A percentile compares a stretch with the other conserved stretches of the same genome.
Conservation (phyloP, 345 rosid species). For the Arabidopsis arenosa region DNA sequence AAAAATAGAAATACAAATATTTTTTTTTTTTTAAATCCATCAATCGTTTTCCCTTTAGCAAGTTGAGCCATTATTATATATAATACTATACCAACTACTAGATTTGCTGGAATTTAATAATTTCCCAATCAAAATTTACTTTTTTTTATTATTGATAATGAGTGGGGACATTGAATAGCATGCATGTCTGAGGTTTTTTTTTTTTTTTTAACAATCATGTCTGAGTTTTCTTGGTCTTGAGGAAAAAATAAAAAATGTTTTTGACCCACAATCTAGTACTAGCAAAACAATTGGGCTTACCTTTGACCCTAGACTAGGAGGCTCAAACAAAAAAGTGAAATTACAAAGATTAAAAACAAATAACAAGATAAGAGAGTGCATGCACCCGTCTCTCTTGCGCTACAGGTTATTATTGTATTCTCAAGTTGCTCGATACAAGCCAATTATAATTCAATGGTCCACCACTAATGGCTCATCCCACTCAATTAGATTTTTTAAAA, state of each 20-base stretch:
- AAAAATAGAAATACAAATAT: neutral
- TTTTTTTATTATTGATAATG: neutral
- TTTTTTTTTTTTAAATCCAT: too few relatives aligned
- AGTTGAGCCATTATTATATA: constrained; percentile 29
- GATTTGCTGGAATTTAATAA: constrained; percentile 19
- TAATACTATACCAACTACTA: constrained; percentile 28
- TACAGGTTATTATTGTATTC: constrained; percentile 9
- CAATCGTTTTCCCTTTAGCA: constrained; percentile 13
- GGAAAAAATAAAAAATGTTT: neutral
- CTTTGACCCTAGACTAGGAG: constrained; percentile 40
- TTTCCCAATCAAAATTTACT: constrained; percentile 19
- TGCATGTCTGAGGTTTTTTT: constrained; percentile 19
- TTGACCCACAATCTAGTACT: constrained; percentile 4
- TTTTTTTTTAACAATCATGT: neutral
- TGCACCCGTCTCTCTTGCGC: constrained; percentile 39
- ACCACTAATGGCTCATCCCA: constrained; percentile 32
- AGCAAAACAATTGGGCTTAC: constrained; percentile 1
- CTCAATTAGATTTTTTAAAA: neutral
- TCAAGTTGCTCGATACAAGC: constrained; percentile 38
- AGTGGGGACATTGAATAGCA: constrained; percentile 30
- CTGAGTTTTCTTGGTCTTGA: constrained; percentile 29
- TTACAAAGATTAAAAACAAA: constrained; percentile 23
- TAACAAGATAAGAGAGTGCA: constrained; percentile 33
- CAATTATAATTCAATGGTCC: constrained; percentile 40
- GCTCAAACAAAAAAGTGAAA: constrained; percentile 23